Base-by-base conservation (phyloP, 768 basidiomycete species). In the Royoungia palumana region DNA sequence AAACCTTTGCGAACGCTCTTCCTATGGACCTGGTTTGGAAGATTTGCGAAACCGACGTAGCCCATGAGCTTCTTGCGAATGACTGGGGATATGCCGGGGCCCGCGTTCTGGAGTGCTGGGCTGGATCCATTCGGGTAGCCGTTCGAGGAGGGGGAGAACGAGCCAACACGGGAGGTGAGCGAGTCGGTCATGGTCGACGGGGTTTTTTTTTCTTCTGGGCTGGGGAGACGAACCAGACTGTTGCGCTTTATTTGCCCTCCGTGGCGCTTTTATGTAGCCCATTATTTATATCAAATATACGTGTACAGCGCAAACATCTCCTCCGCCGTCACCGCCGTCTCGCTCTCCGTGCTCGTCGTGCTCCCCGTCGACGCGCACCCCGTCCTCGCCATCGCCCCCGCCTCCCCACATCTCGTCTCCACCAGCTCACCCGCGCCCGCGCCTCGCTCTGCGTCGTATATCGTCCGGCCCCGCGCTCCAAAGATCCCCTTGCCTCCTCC, bases 1-100 rank as follows among this genome's bases (percentile, higher is more conserved):
- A 98, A 99, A 38, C 96, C 95, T 73, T 94, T 97, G 76, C 93
- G 81, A 41, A 96, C 89, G 62, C 93, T 95, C 76, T 96, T 92
- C 72, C 96, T 87, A 74, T 99, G 96, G 38, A 98, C 95, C 72
- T 99, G 96, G 80, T 99, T 98, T 42, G 96, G 96, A 43, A 99
- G 80, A 71, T 96, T 98, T 66, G 94, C 92, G 66, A 99, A 95
- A 44, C 92, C 92, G 51, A 95, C 92, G 67, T 92, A 94, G 62
- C 92, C 90, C 82, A 88, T 90, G 61, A 94, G 77, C 74, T 94
- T 94, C 83, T 93, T 94, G 72, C 89, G 87, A 56, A 79, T 77
- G 61, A 78, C 71, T 50, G 71, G 64, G 44, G 72, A 56, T 32
- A 66, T 21, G 17, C 61, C 67, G 14, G 62, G 38, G 3, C 62